phyloP scores from a whole-genome alignment of 2,329 filamentous ascomycete species.

The Fusarium nanum region DNA sequence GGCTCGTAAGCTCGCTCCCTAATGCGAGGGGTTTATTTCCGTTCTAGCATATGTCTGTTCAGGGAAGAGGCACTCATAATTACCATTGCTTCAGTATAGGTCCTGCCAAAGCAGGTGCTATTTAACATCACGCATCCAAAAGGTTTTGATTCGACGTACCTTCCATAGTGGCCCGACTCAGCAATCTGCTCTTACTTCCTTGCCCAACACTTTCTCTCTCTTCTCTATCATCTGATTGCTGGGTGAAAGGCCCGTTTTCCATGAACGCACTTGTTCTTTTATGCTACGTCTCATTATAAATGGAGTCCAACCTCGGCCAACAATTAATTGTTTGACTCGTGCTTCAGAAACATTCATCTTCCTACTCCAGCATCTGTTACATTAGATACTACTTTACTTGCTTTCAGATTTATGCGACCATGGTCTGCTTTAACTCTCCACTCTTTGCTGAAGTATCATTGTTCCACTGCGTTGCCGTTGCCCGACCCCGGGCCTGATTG shows the following conservation, averaged over 20 bases:
- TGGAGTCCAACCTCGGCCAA: neutral
- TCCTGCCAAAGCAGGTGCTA: neutral
- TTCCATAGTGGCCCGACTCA: neutral
- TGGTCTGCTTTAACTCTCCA: slow-evolving; percentile 23
- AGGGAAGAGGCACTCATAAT: neutral
- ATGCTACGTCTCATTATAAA: neutral
- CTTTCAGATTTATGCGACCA: slow-evolving; percentile 2
- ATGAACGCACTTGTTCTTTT: neutral
- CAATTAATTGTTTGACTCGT: neutral
- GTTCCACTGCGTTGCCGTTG: slow-evolving; percentile 27
- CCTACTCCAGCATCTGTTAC: neutral
- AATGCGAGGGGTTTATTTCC: neutral
- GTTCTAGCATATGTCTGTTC: neutral
- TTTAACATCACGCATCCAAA: neutral
- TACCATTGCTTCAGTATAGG: neutral
- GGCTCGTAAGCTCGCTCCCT: neutral
- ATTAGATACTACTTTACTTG: slow-evolving; percentile 2
- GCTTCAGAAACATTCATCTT: neutral
- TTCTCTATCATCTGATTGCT: neutral
- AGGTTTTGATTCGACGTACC: neutral
- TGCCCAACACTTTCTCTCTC: neutral
- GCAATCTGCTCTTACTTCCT: neutral
- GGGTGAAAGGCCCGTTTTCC: too few species aligned
- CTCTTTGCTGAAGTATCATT: slow-evolving; percentile 21
- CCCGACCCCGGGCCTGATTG: slow-evolving; percentile 11